phyloP scores from a whole-genome alignment of 208 protist species.

The Leishmania martiniquensis region DNA sequence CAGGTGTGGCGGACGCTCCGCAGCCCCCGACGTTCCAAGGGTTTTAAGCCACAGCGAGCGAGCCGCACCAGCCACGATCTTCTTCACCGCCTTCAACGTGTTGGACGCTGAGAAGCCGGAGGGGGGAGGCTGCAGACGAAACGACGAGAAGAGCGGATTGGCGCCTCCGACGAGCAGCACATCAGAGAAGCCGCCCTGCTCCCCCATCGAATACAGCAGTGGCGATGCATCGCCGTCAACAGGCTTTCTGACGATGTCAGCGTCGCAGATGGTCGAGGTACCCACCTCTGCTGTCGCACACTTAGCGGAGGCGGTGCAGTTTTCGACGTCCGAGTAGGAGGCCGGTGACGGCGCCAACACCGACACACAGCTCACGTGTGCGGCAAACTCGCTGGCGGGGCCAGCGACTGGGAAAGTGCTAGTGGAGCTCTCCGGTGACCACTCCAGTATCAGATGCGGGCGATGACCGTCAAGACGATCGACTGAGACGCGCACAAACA shows the following conservation, averaged over 20 bases:
- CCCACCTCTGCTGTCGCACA: constrained; percentile 14
- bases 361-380: constrained; percentile 49
- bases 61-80: constrained; percentile 48
- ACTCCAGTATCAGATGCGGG: constrained; percentile 63
- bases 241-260: constrained; percentile 17
- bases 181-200: constrained; percentile 15
- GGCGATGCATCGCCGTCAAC: neutral
- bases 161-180: constrained; percentile 59
- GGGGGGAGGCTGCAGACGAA: constrained; percentile 46
- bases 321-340: constrained; percentile 46
- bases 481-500: constrained; percentile 46
- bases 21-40: constrained; percentile 6
- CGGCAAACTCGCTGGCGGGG: constrained; percentile 52
- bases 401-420: constrained; percentile 69
- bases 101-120: constrained; percentile 43
- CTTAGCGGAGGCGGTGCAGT: constrained; percentile 25
- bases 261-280: constrained; percentile 25
- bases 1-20: constrained; percentile 25
- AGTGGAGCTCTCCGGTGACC: constrained; percentile 47
- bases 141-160: constrained; percentile 54
- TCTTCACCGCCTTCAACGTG: constrained; percentile 56
- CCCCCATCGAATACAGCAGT: constrained; percentile 18
- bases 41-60: constrained; percentile 46
- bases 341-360: constrained; percentile 24
- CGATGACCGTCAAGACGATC: constrained; percentile 59